phyloP scores from a whole-genome alignment of 2,329 filamentous ascomycete species.

The Cercospora sp. region DNA sequence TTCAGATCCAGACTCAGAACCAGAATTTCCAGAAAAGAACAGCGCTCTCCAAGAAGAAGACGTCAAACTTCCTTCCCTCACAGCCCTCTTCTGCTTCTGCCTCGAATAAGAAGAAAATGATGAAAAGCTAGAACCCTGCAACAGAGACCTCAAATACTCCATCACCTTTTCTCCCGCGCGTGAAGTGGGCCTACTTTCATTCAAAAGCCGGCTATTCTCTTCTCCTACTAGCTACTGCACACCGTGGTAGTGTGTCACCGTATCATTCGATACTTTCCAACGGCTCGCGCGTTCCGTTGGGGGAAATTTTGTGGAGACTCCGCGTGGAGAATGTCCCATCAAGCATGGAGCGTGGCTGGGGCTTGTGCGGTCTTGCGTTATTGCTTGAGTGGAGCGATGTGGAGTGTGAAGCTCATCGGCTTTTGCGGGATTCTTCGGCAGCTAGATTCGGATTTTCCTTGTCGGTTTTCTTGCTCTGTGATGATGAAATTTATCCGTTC shows the following conservation, averaged over 20 bases:
- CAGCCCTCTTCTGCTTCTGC: slow-evolving; percentile 9
- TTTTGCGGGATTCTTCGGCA: slow-evolving; percentile 5
- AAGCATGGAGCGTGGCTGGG: background rate
- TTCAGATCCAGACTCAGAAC: background rate
- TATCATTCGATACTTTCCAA: background rate
- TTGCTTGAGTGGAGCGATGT: background rate
- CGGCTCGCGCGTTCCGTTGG: background rate
- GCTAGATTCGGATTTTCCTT: background rate
- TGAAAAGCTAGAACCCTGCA: background rate
- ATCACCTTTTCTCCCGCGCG: background rate
- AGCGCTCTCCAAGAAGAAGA: background rate
- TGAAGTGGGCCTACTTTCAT: background rate
- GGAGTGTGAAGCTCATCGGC: background rate
- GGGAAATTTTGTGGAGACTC: slow-evolving; percentile 8
- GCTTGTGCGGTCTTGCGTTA: slow-evolving; percentile 10
- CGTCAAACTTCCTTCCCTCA: background rate
- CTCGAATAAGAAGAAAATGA: background rate
- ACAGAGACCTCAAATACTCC: slow-evolving; percentile 9
- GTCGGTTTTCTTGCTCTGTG: too few species aligned
- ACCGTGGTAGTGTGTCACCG: slow-evolving; percentile 1
- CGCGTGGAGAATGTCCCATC: background rate
- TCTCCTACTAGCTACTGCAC: background rate
- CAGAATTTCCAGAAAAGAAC: background rate
- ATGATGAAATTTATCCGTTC: background rate
- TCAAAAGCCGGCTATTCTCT: background rate